A percentile compares a stretch with the other conserved stretches of the same genome.
phyloP scores from a whole-genome alignment of 1,284 basidiomycete genomes.

The Cutaneotrichosporon sp. region DNA sequence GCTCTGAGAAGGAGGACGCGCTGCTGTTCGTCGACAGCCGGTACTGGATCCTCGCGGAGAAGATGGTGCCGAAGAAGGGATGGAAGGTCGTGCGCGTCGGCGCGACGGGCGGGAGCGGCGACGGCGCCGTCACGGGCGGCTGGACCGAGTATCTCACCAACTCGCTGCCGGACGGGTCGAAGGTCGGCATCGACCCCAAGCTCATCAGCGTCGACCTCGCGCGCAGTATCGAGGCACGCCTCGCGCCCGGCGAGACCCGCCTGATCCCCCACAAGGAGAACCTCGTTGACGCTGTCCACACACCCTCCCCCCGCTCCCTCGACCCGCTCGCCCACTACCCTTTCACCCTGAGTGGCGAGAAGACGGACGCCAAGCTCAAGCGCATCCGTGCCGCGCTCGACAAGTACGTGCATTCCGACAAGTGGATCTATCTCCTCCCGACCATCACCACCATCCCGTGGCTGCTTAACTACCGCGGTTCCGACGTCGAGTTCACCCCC shows the following conservation, averaged over 20 bases:
- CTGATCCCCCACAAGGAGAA: slow-evolving; percentile 65
- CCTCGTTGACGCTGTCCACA: slow-evolving; percentile 80
- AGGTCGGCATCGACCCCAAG: slow-evolving; percentile 85
- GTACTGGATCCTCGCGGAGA: slow-evolving; percentile 82
- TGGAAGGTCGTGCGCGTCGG: slow-evolving; percentile 78
- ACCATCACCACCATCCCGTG: slow-evolving; percentile 63
- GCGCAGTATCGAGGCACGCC: slow-evolving; percentile 43
- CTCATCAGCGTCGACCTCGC: slow-evolving; percentile 62
- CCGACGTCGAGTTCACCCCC: slow-evolving; percentile 82
- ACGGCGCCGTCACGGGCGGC: slow-evolving; percentile 58
- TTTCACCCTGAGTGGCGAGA: slow-evolving; percentile 68
- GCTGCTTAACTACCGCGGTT: slow-evolving; percentile 76
- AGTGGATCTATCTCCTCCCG: slow-evolving; percentile 53
- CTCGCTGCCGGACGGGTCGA: slow-evolving; percentile 60
- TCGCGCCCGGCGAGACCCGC: slow-evolving; percentile 62
- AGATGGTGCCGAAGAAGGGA: slow-evolving; percentile 68
- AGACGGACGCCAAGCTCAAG: slow-evolving; percentile 38
- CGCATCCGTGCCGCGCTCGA: slow-evolving; percentile 42
- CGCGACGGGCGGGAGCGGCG: slow-evolving; percentile 54
- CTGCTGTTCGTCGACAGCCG: slow-evolving; percentile 78
- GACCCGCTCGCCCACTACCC: slow-evolving; percentile 74
- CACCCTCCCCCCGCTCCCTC: slow-evolving; percentile 67
- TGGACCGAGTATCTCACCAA: slow-evolving; percentile 77
- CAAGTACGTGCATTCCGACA: slow-evolving; percentile 34
- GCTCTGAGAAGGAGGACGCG: slow-evolving; percentile 56